Evolutionary conservation across 371 early-diverging fungal species (phyloP).

Genomic region (Mucor piriformis): DNA sequence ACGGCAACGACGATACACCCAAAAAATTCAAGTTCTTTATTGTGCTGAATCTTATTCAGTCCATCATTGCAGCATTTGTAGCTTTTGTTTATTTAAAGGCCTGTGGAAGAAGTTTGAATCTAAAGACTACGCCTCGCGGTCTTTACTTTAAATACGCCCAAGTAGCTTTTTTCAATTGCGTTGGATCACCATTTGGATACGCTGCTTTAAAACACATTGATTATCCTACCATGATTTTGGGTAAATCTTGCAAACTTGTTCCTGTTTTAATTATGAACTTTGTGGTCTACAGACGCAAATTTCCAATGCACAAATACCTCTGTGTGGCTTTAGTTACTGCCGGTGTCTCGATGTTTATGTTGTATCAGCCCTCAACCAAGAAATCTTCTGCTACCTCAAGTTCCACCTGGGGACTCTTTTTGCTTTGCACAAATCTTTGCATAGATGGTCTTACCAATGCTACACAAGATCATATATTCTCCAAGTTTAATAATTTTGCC

Average conservation of each 20-base stretch:
- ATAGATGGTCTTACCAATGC: conserved; percentile 97
- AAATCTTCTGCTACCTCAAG: conserved; percentile 47
- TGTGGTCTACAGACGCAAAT: conserved; percentile 84
- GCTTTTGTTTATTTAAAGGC: conserved; percentile 73
- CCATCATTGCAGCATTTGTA: conserved; percentile 76
- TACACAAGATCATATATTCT: conserved; percentile 96
- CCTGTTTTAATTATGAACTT: conserved; percentile 96
- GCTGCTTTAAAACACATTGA: conserved; percentile 92
- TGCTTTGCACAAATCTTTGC: conserved; percentile 83
- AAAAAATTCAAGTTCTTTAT: conserved; percentile 86
- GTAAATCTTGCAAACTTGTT: conserved; percentile 97
- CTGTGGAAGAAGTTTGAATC: conserved; percentile 39
- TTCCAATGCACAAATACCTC: conserved; percentile 83
- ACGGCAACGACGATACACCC: conserved; percentile 61
- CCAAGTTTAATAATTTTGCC: conserved; percentile 62
- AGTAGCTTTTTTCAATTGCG: conserved; percentile 75
- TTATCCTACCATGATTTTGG: conserved; percentile 96
- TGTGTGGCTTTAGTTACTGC: conserved; percentile 84
- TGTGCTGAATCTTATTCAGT: conserved; percentile 86
- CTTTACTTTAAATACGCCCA: conserved; percentile 68
- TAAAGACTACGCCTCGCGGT: conserved; percentile 40
- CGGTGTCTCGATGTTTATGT: conserved; percentile 94
- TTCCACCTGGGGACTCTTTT: conserved; percentile 78
- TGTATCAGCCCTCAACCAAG: conserved; percentile 66
- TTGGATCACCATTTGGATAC: conserved; percentile 94